phyloP scores from a whole-genome alignment of 2,329 filamentous ascomycete species.

The Whalleya microplaca region DNA sequence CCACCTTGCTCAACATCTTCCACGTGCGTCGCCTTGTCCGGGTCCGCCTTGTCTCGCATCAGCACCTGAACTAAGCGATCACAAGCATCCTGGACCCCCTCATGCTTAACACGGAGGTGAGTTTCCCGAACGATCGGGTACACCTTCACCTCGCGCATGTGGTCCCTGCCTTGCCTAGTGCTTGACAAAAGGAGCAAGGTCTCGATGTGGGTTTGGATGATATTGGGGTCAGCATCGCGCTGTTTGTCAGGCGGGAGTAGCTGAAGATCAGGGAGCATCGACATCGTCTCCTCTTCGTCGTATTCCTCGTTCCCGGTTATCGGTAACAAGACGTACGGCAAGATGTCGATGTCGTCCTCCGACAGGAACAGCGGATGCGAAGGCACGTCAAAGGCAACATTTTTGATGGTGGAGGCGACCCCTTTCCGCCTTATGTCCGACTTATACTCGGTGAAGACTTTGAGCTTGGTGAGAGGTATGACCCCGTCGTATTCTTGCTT shows the following conservation, averaged over 20 bases:
- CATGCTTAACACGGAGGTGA: constrained; percentile 77
- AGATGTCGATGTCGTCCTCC: constrained; percentile 74
- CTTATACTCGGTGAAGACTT: constrained; percentile 90
- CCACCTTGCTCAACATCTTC: constrained; percentile 44
- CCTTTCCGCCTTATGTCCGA: constrained; percentile 84
- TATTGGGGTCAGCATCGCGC: constrained; percentile 75
- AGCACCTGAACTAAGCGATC: constrained; percentile 89
- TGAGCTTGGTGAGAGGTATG: constrained; percentile 89
- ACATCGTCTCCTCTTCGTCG: constrained; percentile 79
- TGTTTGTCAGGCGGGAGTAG: constrained; percentile 87
- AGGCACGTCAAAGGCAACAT: constrained; percentile 80
- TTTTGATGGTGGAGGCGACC: constrained; percentile 97
- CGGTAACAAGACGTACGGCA: constrained; percentile 88
- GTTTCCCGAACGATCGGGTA: constrained; percentile 90
- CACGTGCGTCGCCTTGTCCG: constrained; percentile 43
- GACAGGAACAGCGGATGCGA: constrained; percentile 73
- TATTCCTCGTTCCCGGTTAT: constrained; percentile 90
- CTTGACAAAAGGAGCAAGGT: constrained; percentile 83
- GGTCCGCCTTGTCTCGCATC: constrained; percentile 74
- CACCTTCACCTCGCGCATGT: constrained; percentile 75
- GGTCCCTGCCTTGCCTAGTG: constrained; percentile 73
- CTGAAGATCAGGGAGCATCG: constrained; percentile 89
- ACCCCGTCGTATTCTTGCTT: constrained; percentile 78
- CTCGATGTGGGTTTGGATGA: constrained; percentile 87
- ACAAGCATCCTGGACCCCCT: constrained; percentile 80